Conservation (phyloP, 1,139 yeast genomes). For the Pichia kudriavzevii region DNA sequence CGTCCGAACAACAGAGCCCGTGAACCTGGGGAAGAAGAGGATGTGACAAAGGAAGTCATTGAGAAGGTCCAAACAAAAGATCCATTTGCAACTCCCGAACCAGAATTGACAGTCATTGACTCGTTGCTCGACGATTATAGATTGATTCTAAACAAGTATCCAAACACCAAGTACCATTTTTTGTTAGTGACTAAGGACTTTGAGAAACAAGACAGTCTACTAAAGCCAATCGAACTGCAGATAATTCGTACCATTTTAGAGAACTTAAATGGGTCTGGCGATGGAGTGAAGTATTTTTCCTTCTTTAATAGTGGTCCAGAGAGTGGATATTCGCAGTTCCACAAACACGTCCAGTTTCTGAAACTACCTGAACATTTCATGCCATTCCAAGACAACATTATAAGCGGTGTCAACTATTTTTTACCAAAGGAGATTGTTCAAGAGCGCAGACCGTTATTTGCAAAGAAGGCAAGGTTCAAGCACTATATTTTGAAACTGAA, state of each 20-base stretch:
- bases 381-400: conserved; percentile 54
- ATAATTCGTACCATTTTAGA: conserved; percentile 49
- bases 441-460: conserved; percentile 52
- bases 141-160: conserved; percentile 76
- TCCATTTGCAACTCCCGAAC: conserved; percentile 80
- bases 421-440: conserved; percentile 38
- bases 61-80: conserved; percentile 35
- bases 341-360: conserved; percentile 85
- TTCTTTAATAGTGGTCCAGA: conserved; percentile 84
- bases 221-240: conserved; percentile 59
- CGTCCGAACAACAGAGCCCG: conserved; percentile 29
- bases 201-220: conserved; percentile 63
- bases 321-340: conserved; percentile 91
- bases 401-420: conserved; percentile 40
- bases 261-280: conserved; percentile 25
- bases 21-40: conserved; percentile 24
- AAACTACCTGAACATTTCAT: conserved; percentile 53
- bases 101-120: conserved; percentile 56
- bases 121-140: conserved; percentile 50
- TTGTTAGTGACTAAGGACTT: conserved; percentile 69
- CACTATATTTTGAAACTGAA: conserved; percentile 73
- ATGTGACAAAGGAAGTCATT: conserved; percentile 28
- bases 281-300: conserved; percentile 46
- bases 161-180: conserved; percentile 73
- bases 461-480: conserved; percentile 62